phyloP scores from a whole-genome alignment of 306 rosid genomes.

The Senna siamea region DNA sequence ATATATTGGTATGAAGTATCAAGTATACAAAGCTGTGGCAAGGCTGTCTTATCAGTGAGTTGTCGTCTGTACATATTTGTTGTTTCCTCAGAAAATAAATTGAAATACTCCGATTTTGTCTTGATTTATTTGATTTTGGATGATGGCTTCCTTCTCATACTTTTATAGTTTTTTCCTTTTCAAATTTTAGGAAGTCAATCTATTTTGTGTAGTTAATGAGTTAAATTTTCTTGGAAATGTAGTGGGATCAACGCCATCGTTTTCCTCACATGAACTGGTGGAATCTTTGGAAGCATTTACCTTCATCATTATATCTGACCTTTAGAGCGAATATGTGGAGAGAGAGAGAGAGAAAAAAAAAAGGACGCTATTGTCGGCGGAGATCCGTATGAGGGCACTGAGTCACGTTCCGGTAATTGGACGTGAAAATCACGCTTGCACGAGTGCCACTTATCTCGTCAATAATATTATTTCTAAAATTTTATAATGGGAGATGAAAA shows the following conservation, averaged over 20 bases:
- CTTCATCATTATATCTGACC: constrained; percentile 35
- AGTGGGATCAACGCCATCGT: constrained; percentile 36
- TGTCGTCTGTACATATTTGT: constrained; percentile 32
- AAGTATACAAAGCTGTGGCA: constrained; percentile 42
- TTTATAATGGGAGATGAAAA: too few relatives aligned
- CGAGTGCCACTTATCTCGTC: neutral
- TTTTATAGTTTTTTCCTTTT: neutral
- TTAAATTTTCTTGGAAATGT: constrained; percentile 24
- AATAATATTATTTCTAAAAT: neutral
- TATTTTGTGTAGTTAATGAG: neutral
- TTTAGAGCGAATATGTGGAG: neutral
- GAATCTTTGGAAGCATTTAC: constrained; percentile 48
- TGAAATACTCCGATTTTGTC: constrained; percentile 28
- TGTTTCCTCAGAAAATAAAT: neutral
- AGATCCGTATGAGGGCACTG: constrained; percentile 30
- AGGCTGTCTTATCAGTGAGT: constrained; percentile 55
- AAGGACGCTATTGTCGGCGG: constrained; percentile 52
- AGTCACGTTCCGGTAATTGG: constrained; percentile 3
- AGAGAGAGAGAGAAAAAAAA: neutral
- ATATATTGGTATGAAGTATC: constrained; percentile 19
- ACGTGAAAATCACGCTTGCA: constrained; percentile 38
- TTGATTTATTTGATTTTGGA: constrained; percentile 2
- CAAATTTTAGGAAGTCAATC: neutral
- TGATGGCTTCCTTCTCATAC: too few relatives aligned
- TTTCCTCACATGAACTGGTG: constrained; percentile 43